Percentiles rank a stretch among this genome's conserved stretches.
Conservation (phyloP, 768 basidiomycete genomes). For the Polyporus arcularius region DNA sequence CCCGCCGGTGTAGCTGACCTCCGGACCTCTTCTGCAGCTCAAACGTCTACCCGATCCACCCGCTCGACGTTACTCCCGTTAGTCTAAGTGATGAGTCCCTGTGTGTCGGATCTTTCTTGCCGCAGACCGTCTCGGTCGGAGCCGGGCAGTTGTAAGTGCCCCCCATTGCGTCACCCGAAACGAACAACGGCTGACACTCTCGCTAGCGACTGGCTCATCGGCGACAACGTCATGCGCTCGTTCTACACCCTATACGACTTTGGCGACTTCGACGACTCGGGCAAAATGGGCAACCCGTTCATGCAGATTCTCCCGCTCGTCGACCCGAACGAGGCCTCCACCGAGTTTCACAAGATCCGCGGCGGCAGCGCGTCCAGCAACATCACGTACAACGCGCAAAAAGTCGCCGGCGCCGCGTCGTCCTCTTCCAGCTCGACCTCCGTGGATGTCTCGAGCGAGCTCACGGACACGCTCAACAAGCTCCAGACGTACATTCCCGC, state of each 20-base stretch:
- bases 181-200: not conserved
- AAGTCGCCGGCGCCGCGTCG: conserved; percentile 38
- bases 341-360: conserved; percentile 66
- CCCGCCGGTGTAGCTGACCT: not conserved
- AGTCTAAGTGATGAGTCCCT: conserved; percentile 43
- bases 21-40: conserved; percentile 42
- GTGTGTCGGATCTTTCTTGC: conserved; percentile 79
- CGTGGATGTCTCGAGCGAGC: conserved; percentile 58
- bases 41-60: conserved; percentile 77
- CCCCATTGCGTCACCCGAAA: not conserved
- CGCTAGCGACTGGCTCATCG: conserved; percentile 76
- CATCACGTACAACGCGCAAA: conserved; percentile 62
- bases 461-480: conserved; percentile 59
- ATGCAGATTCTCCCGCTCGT: conserved; percentile 72
- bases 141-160: conserved; percentile 64
- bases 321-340: conserved; percentile 68
- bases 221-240: conserved; percentile 82
- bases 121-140: conserved; percentile 57
- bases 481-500: conserved; percentile 70
- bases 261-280: conserved; percentile 69
- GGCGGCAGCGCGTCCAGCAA: conserved; percentile 65
- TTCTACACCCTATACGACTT: conserved; percentile 85
- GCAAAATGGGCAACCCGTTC: conserved; percentile 74
- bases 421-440: conserved; percentile 40
- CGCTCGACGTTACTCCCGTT: conserved; percentile 67